These are phyloP conservation scores for Monoraphidium neglectum DNA, from an alignment of 139 green algal species.

Conservation along the genomic window DNA sequence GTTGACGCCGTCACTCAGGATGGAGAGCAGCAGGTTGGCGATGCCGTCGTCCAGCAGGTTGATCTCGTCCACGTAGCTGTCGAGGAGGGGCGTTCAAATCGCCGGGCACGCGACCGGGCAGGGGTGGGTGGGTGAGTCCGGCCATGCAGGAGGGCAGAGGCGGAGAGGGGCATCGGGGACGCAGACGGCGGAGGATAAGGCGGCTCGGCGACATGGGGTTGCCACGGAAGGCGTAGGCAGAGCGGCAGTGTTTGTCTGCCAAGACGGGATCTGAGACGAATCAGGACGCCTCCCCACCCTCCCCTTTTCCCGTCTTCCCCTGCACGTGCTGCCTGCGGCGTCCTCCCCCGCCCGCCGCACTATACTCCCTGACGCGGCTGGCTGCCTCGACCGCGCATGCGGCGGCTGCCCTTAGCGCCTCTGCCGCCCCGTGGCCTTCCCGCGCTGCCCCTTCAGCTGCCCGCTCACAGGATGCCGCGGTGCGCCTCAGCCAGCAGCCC, in stretches of 20 bases:
- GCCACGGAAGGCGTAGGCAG: no score
- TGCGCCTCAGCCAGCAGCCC: slow-evolving; percentile 96
- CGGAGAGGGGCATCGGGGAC: background rate
- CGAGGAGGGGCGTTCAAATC: slow-evolving; percentile 23
- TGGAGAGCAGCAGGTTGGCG: slow-evolving; percentile 96
- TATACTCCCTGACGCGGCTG: background rate
- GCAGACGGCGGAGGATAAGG: no score
- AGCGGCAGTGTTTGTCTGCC: no score
- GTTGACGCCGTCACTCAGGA: slow-evolving; percentile 94
- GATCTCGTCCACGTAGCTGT: slow-evolving; percentile 90
- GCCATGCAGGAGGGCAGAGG: background rate
- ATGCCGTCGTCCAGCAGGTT: slow-evolving; percentile 99
- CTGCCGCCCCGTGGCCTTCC: slow-evolving; percentile 53
- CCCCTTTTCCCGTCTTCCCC: no score
- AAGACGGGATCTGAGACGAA: no score
- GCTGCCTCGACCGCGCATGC: background rate
- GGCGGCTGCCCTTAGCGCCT: background rate
- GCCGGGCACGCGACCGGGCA: slow-evolving; percentile 45
- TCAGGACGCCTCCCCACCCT: no score
- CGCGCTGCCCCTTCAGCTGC: no score
- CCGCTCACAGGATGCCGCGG: slow-evolving; percentile 73
- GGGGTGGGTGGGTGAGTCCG: background rate
- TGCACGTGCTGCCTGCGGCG: no score
- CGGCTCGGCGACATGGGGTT: no score
- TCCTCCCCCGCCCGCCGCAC: background rate